Percentiles rank a stretch among this genome's conserved stretches.
Conservation (phyloP, 2,329 filamentous ascomycete species). For the Colletotrichum destructivum region DNA sequence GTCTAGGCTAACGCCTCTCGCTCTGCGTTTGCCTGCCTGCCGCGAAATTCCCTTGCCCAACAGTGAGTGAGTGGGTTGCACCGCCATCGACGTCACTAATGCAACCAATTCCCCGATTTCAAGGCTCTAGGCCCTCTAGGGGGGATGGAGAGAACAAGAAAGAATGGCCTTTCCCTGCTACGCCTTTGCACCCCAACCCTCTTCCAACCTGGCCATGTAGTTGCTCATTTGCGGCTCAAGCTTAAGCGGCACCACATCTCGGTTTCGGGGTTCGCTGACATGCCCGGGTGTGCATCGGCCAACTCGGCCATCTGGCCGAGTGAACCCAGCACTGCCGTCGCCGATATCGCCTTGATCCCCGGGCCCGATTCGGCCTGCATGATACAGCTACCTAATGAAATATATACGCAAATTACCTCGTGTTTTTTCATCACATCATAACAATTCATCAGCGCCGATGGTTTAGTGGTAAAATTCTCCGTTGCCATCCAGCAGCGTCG, state of each 20-base stretch:
- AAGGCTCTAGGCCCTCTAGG: not conserved
- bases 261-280: not conserved
- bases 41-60: not conserved
- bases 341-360: not conserved
- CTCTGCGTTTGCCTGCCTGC: conserved; percentile 11
- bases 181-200: not conserved
- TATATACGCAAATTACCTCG: rapidly evolving
- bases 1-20: not conserved
- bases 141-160: no score
- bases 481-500: conserved; percentile 24
- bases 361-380: not conserved
- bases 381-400: no score
- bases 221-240: not conserved
- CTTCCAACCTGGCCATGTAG: not conserved
- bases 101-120: not conserved
- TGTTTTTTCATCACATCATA: rapidly evolving
- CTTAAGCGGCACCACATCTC: not conserved
- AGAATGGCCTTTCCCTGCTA: not conserved
- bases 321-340: not conserved
- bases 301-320: not conserved
- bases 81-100: conserved; percentile 35
- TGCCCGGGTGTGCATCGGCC: not conserved
- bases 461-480: conserved; percentile 30
- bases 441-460: not conserved
- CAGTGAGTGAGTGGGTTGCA: not conserved